Evolutionary conservation across 2,329 filamentous ascomycete species (phyloP).

Genomic region (Triangularia verruculosa): DNA sequence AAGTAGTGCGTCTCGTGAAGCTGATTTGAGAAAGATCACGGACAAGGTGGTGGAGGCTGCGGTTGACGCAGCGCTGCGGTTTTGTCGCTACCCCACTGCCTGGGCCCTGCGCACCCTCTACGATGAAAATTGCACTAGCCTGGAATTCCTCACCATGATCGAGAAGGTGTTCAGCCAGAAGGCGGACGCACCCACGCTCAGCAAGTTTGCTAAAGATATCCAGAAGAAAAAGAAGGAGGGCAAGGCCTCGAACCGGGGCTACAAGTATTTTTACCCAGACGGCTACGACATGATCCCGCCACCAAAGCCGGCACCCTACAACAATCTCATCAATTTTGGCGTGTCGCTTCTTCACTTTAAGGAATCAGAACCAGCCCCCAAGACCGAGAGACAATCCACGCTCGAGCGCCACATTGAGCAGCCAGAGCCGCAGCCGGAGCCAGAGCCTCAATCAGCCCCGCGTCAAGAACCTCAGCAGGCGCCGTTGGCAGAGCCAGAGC

Average conservation of each 20-base stretch:
- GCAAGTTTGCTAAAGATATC: slow-evolving; percentile 51
- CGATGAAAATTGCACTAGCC: slow-evolving; percentile 53
- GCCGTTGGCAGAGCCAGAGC: background rate
- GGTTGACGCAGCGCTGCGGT: slow-evolving; percentile 56
- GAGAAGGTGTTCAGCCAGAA: slow-evolving; percentile 57
- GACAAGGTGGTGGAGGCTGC: slow-evolving; percentile 55
- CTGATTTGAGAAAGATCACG: slow-evolving; percentile 42
- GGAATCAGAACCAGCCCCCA: slow-evolving; percentile 3
- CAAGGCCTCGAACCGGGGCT: slow-evolving; percentile 49
- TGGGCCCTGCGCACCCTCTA: slow-evolving; percentile 60
- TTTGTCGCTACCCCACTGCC: slow-evolving; percentile 59
- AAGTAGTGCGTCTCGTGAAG: slow-evolving; percentile 22
- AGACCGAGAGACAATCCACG: background rate
- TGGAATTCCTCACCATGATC: slow-evolving; percentile 54
- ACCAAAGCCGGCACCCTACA: slow-evolving; percentile 49
- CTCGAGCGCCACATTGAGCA: slow-evolving; percentile 5
- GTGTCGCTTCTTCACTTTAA: slow-evolving; percentile 31
- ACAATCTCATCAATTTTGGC: slow-evolving; percentile 37
- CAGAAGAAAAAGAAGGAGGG: slow-evolving; percentile 56
- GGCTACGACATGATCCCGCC: slow-evolving; percentile 34
- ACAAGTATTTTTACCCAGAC: slow-evolving; percentile 43
- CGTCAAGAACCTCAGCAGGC: background rate
- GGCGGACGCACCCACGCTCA: slow-evolving; percentile 50
- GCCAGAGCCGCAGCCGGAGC: slow-evolving; percentile 3
- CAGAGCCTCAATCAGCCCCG: background rate